phyloP scores from a whole-genome alignment of 148 eudicot genomes.

The Fagopyrum tataricum region DNA sequence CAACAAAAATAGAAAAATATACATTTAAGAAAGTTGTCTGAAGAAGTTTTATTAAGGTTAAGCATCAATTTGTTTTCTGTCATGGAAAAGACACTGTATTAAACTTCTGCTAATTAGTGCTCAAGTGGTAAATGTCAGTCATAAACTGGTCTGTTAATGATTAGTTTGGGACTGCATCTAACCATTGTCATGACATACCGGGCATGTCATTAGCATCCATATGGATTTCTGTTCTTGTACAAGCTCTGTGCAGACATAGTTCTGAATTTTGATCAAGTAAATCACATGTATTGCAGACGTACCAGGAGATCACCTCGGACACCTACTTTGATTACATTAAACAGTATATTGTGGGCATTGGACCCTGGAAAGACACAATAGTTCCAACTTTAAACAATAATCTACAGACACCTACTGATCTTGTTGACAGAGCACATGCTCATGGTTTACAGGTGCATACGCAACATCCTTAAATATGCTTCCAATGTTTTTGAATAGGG shows the following conservation, averaged over 20 bases:
- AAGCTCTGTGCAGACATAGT: background rate
- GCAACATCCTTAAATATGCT: background rate
- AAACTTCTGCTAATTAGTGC: background rate
- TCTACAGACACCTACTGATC: constrained; percentile 67
- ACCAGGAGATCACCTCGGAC: constrained; percentile 83
- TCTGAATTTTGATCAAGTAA: background rate
- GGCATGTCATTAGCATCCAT: background rate
- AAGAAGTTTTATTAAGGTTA: background rate
- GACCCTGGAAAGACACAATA: constrained; percentile 91
- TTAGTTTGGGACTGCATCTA: background rate
- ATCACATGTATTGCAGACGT: constrained; percentile 44
- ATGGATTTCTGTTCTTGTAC: background rate
- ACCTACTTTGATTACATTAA: constrained; percentile 66
- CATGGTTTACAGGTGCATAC: constrained; percentile 60
- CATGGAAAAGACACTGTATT: background rate
- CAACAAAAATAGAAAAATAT: background rate
- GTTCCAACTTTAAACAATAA: constrained; percentile 65
- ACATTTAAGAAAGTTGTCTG: background rate
- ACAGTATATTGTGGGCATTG: constrained; percentile 77
- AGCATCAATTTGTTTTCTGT: background rate
- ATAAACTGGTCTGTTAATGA: background rate
- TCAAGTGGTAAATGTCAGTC: background rate
- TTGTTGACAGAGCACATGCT: constrained; percentile 91
- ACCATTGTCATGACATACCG: background rate
- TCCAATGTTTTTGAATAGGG: background rate